A percentile compares a stretch with the other conserved stretches of the same genome.
Evolutionary conservation across 768 basidiomycete species (phyloP).

Genomic region (Harrya chromipes): DNA sequence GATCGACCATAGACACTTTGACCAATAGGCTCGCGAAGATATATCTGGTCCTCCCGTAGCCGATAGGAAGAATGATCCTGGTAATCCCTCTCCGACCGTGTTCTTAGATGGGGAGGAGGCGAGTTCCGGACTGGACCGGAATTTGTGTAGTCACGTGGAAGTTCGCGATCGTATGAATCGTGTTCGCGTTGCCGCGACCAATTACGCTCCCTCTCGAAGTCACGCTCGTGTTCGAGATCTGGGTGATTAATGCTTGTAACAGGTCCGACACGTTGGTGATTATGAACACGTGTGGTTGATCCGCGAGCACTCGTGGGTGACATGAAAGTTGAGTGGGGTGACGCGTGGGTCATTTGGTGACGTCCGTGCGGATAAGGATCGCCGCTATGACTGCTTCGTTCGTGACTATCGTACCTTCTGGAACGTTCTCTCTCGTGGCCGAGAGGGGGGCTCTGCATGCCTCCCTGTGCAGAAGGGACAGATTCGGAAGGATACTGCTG

Average conservation of each 20-base stretch:
- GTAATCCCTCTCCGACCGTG: conserved; percentile 34
- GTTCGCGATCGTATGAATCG: conserved; percentile 37
- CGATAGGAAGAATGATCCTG: conserved; percentile 31
- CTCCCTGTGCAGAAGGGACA: conserved; percentile 41
- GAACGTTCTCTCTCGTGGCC: conserved; percentile 41
- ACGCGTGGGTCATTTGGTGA: conserved; percentile 31
- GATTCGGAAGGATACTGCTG: conserved; percentile 48
- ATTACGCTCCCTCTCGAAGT: conserved; percentile 46
- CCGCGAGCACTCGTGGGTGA: conserved; percentile 36
- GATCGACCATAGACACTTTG: conserved; percentile 30
- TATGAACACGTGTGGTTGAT: conserved; percentile 47
- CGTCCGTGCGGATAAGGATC: conserved; percentile 33
- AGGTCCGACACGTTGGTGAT: conserved; percentile 66
- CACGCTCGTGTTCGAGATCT: conserved; percentile 36
- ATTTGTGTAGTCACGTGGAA: conserved; percentile 30
- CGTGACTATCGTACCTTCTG: conserved; percentile 48
- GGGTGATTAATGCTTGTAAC: conserved; percentile 50
- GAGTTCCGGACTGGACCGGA: conserved; percentile 38
- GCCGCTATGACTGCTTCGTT: conserved; percentile 35
- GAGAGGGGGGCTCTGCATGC: conserved; percentile 48
- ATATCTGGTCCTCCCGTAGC: conserved; percentile 27
- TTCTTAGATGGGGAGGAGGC: conserved; percentile 37
- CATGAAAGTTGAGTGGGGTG: conserved; percentile 33
- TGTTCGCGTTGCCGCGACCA: conserved; percentile 41
- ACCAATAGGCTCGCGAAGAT: conserved; percentile 32